A percentile compares a stretch with the other conserved stretches of the same genome.
These are phyloP conservation scores for Aspergillus awamori DNA, from an alignment of 2,329 filamentous ascomycete species.

Conservation along the genomic window DNA sequence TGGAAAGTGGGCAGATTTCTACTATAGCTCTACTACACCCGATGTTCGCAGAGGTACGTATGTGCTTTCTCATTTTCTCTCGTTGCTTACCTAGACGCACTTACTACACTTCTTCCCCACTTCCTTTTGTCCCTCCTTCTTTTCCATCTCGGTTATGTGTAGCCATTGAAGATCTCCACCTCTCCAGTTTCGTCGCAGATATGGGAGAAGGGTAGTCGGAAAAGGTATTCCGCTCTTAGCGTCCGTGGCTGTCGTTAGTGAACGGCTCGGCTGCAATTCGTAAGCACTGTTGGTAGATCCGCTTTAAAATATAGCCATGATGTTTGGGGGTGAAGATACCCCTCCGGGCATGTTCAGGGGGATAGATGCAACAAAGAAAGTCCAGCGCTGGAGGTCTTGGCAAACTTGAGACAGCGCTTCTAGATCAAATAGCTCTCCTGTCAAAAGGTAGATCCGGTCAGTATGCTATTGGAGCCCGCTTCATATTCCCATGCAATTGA, in stretches of 20 bases:
- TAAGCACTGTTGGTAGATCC: background rate
- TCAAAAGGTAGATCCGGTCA: constrained; percentile 13
- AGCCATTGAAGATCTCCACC: no score
- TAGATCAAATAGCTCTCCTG: constrained; percentile 52
- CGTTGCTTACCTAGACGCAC: no score
- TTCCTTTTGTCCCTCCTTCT: no score
- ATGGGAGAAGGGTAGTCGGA: background rate
- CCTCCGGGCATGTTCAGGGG: constrained; percentile 55
- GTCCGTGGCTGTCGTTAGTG: background rate
- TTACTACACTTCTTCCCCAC: no score
- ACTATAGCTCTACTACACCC: background rate
- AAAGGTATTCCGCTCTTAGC: background rate
- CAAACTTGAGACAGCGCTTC: constrained; percentile 45
- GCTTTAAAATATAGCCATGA: constrained; percentile 48
- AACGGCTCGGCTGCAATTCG: background rate
- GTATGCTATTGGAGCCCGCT: background rate
- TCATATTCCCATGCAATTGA: background rate
- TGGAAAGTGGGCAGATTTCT: background rate
- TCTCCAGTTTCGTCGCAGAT: background rate
- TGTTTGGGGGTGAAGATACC: constrained; percentile 50
- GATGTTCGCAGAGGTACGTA: no score
- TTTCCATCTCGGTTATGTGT: no score
- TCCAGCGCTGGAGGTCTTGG: constrained; percentile 45
- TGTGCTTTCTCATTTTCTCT: no score
- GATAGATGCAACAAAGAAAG: constrained; percentile 54